A percentile compares a stretch with the other conserved stretches of the same genome.
These are phyloP conservation scores for Ascochyta viciae-villosae DNA, from an alignment of 2,329 filamentous ascomycete genomes.

Conservation along the genomic window DNA sequence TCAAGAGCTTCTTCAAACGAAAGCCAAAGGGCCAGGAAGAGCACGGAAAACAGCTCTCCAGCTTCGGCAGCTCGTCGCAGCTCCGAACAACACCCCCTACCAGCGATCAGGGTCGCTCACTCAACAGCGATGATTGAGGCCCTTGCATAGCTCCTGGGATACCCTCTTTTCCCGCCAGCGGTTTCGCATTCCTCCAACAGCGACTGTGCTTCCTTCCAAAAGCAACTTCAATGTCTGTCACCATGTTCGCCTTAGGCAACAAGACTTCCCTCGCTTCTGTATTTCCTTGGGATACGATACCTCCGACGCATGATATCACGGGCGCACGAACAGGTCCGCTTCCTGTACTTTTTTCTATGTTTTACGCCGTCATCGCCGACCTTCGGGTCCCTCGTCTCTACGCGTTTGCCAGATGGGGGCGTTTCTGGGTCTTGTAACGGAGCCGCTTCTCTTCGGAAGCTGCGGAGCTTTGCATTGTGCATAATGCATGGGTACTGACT, in stretches of 20 bases:
- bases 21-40: constrained; percentile 40
- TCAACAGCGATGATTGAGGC: constrained; percentile 46
- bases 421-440: constrained; percentile 11
- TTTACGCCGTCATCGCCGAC: constrained; percentile 9
- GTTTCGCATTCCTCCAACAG: neutral
- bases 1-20: constrained; percentile 47
- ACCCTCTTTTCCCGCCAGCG: neutral
- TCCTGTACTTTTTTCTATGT: constrained; percentile 21
- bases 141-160: neutral
- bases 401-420: constrained; percentile 10
- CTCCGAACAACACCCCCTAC: constrained; percentile 41
- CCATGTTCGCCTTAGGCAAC: constrained; percentile 1
- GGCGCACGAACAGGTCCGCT: constrained; percentile 20
- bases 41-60: constrained; percentile 44
- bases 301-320: constrained; percentile 21
- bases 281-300: constrained; percentile 18
- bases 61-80: constrained; percentile 46
- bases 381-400: constrained; percentile 12
- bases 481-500: constrained; percentile 12
- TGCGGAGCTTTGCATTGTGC: constrained; percentile 15
- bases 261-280: constrained; percentile 9
- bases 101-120: constrained; percentile 44
- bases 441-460: constrained; percentile 10
- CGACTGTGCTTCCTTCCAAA: neutral
- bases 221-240: neutral